A percentile compares a stretch with the other conserved stretches of the same genome.
Evolutionary conservation across 192 early-diverging fungal genomes (phyloP).

Genomic region (Dissophora globulifera): DNA sequence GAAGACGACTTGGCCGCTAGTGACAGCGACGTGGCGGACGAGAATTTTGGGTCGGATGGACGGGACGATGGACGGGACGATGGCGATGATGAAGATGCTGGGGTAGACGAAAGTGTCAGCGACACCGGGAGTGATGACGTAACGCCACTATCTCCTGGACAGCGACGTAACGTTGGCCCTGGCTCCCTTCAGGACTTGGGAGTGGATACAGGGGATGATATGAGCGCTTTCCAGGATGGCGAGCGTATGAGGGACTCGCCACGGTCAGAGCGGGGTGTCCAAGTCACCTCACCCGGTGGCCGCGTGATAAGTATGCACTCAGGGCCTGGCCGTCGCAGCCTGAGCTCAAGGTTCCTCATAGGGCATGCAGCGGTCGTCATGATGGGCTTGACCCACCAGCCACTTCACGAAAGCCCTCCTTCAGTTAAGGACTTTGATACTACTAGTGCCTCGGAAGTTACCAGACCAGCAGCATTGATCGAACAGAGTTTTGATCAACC

Average conservation of each 20-base stretch:
- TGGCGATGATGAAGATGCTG: conserved; percentile 22
- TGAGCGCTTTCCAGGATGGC: conserved; percentile 28
- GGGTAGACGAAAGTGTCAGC: conserved; percentile 34
- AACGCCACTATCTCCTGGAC: conserved; percentile 8
- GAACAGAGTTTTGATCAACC: not conserved
- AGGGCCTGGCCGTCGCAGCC: conserved; percentile 7
- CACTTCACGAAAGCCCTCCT: not conserved
- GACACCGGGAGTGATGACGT: conserved; percentile 41
- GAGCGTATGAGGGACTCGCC: conserved; percentile 28
- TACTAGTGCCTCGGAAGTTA: not conserved
- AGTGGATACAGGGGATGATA: not conserved
- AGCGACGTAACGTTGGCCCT: conserved; percentile 2
- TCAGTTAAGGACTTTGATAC: not conserved
- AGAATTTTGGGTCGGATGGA: not conserved
- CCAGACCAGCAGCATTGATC: not conserved
- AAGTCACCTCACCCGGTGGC: not conserved
- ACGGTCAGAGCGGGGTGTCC: not conserved
- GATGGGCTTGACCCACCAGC: conserved; percentile 2
- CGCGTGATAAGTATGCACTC: conserved; percentile 17
- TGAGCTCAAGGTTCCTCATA: conserved; percentile 41
- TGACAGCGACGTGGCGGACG: conserved; percentile 13
- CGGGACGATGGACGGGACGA: conserved; percentile 6
- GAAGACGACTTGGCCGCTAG: conserved; percentile 1
- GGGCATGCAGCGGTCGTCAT: conserved; percentile 29
- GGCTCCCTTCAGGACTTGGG: not conserved